Conservation (phyloP, 208 protist species). For the Wallacemonas sp. region DNA sequence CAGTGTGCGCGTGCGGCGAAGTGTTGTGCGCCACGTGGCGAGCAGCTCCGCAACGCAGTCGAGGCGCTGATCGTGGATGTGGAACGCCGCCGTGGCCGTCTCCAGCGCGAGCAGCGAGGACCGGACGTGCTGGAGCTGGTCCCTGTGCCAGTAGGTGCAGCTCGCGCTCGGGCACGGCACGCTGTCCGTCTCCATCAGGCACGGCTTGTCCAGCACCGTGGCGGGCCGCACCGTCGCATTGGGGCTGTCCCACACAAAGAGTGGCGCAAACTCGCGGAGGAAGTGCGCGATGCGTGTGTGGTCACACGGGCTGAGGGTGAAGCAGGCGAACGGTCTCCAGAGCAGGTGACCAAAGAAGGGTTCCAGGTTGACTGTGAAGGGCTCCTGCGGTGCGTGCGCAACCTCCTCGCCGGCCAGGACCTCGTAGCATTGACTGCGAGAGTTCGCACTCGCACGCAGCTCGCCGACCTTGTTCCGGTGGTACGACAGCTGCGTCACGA, state of each 20-base stretch:
- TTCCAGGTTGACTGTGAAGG: slow-evolving; percentile 11
- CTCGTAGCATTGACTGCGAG: slow-evolving; percentile 18
- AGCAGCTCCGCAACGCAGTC: slow-evolving; percentile 29
- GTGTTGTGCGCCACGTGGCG: slow-evolving; percentile 7
- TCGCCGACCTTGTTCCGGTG: not conserved
- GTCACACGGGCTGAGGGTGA: not conserved
- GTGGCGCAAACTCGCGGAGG: slow-evolving; percentile 41
- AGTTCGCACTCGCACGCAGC: not conserved
- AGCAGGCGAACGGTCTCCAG: not conserved
- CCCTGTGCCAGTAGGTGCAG: slow-evolving; percentile 71
- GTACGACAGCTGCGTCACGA: not conserved
- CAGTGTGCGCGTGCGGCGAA: slow-evolving; percentile 17
- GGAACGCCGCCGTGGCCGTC: slow-evolving; percentile 4
- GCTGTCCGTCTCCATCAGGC: slow-evolving; percentile 42
- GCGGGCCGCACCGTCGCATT: slow-evolving; percentile 22
- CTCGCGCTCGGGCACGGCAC: slow-evolving; percentile 34
- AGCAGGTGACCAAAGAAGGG: slow-evolving; percentile 13
- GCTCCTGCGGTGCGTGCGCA: not conserved
- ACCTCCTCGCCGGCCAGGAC: slow-evolving; percentile 8
- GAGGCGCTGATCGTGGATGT: slow-evolving; percentile 20
- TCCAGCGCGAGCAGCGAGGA: not conserved
- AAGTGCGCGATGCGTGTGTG: slow-evolving; percentile 23
- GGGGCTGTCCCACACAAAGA: slow-evolving; percentile 40
- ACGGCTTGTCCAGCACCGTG: slow-evolving; percentile 67
- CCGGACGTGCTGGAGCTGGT: slow-evolving; percentile 48